Conservation (phyloP, 805 yeast genomes). For the Jamesozyma spencerorum region DNA sequence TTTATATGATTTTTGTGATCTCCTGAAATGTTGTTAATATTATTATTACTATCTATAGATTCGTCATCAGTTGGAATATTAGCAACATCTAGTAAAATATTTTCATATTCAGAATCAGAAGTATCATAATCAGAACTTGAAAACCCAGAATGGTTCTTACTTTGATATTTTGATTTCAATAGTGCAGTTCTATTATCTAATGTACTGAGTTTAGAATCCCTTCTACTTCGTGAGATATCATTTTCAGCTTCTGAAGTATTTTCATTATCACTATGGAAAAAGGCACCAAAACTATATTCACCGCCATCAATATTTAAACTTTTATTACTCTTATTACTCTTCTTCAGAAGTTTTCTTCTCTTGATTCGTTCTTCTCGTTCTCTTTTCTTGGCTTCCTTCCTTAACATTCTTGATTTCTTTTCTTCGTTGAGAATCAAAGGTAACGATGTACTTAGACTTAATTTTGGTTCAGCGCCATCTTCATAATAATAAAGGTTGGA, state of each 20-base stretch:
- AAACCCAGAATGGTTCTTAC: constrained; percentile 1
- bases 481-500: constrained; percentile 27
- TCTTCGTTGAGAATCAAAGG: constrained; percentile 28
- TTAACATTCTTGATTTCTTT: constrained; percentile 19
- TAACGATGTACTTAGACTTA: constrained; percentile 27
- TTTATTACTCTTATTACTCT: constrained; percentile 26
- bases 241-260: constrained; percentile 3
- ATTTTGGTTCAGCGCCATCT: constrained; percentile 26
- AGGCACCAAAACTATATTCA: constrained; percentile 28
- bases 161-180: background rate
- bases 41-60: constrained; percentile 27
- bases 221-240: constrained; percentile 1
- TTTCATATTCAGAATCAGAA: constrained; percentile 29
- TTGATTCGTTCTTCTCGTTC: constrained; percentile 25
- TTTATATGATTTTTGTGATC: constrained; percentile 25
- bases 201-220: constrained; percentile 2
- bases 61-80: constrained; percentile 31
- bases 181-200: background rate
- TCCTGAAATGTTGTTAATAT: constrained; percentile 16
- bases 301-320: constrained; percentile 33
- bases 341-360: constrained; percentile 20
- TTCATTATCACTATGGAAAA: constrained; percentile 27
- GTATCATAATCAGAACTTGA: constrained; percentile 14
- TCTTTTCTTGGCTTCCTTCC: constrained; percentile 22
- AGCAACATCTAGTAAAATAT: constrained; percentile 29